These are phyloP conservation scores for Ogataea ganodermae DNA, from an alignment of 805 yeast species.

Conservation along the genomic window DNA sequence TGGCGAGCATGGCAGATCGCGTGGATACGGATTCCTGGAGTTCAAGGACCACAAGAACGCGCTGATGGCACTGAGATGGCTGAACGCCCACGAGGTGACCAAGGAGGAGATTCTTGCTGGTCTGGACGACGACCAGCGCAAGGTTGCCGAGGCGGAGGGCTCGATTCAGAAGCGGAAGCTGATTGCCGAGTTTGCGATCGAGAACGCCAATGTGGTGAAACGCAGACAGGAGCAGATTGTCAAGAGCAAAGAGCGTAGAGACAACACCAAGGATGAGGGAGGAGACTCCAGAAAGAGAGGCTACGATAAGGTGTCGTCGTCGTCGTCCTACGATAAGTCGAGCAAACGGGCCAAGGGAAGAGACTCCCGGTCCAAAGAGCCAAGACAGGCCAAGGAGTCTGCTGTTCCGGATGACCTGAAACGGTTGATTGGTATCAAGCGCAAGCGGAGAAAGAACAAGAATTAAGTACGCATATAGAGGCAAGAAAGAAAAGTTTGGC, in stretches of 20 bases:
- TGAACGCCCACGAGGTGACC: conserved; percentile 88
- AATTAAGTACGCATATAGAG: conserved; percentile 12
- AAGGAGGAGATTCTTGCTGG: conserved; percentile 70
- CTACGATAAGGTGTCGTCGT: not conserved
- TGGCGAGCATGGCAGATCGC: conserved; percentile 83
- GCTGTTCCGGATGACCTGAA: conserved; percentile 54
- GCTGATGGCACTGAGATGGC: conserved; percentile 94
- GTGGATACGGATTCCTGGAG: conserved; percentile 97
- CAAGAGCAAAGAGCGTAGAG: conserved; percentile 36
- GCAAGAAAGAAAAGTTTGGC: not conserved
- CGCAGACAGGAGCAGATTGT: conserved; percentile 75
- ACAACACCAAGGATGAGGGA: conserved; percentile 30
- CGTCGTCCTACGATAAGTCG: not conserved
- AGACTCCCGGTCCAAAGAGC: conserved; percentile 20
- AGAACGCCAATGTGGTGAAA: conserved; percentile 89
- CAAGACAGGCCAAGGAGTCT: conserved; percentile 8
- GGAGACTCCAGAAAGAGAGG: conserved; percentile 1
- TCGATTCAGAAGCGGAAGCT: conserved; percentile 62
- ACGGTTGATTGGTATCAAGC: conserved; percentile 65
- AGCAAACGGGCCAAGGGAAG: conserved; percentile 14
- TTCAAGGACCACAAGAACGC: conserved; percentile 90
- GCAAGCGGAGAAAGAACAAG: conserved; percentile 57
- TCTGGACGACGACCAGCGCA: conserved; percentile 66
- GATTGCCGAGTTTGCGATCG: conserved; percentile 94
- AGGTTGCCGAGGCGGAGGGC: conserved; percentile 54